Conservation (phyloP, 768 basidiomycete genomes). For the Phylloporus sp. region DNA sequence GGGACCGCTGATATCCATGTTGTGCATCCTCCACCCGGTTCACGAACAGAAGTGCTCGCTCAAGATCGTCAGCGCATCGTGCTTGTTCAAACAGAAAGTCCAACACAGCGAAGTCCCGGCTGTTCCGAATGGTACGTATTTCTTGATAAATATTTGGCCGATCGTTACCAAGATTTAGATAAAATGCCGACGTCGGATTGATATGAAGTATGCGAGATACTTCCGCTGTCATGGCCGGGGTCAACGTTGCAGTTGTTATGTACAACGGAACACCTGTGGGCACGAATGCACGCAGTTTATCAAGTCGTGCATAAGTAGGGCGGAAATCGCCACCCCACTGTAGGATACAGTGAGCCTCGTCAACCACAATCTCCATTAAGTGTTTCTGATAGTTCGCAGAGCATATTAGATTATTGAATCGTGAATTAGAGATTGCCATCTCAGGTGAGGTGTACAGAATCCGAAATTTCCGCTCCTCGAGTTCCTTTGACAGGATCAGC, state of each 20-base stretch:
- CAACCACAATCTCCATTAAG: background rate
- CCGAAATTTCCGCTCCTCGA: constrained; percentile 3
- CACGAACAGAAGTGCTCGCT: background rate
- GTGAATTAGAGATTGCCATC: constrained; percentile 38
- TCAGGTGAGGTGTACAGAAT: constrained; percentile 32
- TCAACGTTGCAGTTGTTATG: background rate
- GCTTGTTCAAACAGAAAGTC: background rate
- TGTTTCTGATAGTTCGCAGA: background rate
- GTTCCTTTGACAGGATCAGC: background rate
- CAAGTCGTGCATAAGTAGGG: background rate
- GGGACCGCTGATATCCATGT: background rate
- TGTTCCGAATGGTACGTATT: background rate
- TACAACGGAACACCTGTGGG: background rate
- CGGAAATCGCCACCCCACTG: background rate
- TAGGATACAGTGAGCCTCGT: background rate
- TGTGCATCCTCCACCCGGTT: background rate
- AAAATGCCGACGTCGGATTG: background rate
- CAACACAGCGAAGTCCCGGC: background rate
- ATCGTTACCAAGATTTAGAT: background rate
- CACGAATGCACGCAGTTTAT: background rate
- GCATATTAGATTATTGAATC: constrained; percentile 22
- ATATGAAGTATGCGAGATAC: background rate
- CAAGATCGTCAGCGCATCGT: background rate
- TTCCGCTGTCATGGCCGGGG: background rate
- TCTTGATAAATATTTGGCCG: background rate